Evolutionary conservation across 176 grass and related monocot species (phyloP), one percentile per base, ranked within the genome.

Genomic region (Ensete glaucum): DNA sequence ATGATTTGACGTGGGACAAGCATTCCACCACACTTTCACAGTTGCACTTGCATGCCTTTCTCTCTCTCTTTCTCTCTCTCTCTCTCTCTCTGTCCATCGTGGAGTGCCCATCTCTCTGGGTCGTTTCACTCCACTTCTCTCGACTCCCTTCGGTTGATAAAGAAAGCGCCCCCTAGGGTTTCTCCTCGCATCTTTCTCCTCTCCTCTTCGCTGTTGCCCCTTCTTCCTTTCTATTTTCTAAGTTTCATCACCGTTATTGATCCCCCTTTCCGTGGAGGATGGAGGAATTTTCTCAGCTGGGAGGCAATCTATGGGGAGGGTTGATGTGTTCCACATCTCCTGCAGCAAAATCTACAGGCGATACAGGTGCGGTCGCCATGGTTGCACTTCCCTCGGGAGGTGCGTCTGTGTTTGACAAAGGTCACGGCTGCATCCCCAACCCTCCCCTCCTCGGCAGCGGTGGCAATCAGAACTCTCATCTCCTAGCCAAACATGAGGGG

Each of bases 401-500:
- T 48, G 29, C 67, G 16, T 69, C 67, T 29, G 6, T 69, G 8
- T 27, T 74, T 15, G 72, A 73, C 51, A 73, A 73, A 48, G 72
- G 63, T 73, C 51, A 1, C 22, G 54, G 17, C 20, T 66, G 52
- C 74, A 76, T 64, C 67, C 25, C 57, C 62, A 72, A 77, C 50
- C 50, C 83, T 82, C 68, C 49, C 72, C 83, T 89, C 59, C 81
- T 84, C 71, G 67, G 82, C 14, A 66, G 73, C 56, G 73, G 74
- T 67, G 77, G 79, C 71, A 71, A 74, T 83, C 78, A 22, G 1
- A 53, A 21, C 29, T 10, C 69, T n/a, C 50, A 53, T 72, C 69
- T 92, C 51, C 86, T 81, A 21, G 75, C 79, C 76, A 82, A 85
- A 25, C 76, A 82, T 53, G 90, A 93, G 85, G 90, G 86, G 71